Conservation (phyloP, 129 eudicot species). For the Daucus carota region DH1_v3.0 NC_030389.2:5250501-5251000, state of each 20-base stretch:
- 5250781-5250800: background rate
- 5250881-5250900: slow-evolving; percentile 23
- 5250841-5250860: background rate
- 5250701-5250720: background rate
- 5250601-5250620: background rate
- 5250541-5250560: background rate
- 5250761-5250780: background rate
- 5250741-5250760: background rate
- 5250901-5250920: slow-evolving; percentile 99
- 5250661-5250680: background rate
- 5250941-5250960: slow-evolving; percentile 91
- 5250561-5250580: background rate
- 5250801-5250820: background rate
- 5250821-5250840: background rate
- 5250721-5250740: background rate
- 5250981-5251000: background rate
- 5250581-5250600: background rate
- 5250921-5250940: slow-evolving; percentile 99
- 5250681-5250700: background rate
- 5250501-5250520: background rate
- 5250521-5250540: background rate
- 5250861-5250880: background rate
- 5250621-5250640: background rate
- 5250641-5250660: background rate
- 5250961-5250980: background rate